Evolutionary conservation across 2,329 filamentous ascomycete species (phyloP).

Genomic region (Botrytis byssoidea): DNA sequence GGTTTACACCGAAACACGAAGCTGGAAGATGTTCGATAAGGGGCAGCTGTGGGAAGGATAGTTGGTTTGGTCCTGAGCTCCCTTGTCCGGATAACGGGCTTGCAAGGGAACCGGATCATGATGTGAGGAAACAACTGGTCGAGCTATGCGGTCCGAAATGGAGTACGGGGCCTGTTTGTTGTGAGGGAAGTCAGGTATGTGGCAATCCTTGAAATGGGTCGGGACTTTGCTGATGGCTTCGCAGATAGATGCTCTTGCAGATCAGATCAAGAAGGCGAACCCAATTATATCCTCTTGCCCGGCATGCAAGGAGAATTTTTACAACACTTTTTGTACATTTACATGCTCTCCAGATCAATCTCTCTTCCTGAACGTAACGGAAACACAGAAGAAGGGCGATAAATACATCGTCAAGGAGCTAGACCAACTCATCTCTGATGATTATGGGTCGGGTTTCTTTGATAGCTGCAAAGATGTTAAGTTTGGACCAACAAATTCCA

Average conservation of each 20-base stretch:
- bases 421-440: slow-evolving; percentile 81
- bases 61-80: slow-evolving; percentile 83
- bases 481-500: slow-evolving; percentile 89
- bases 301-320: slow-evolving; percentile 98
- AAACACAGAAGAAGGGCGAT: slow-evolving; percentile 57
- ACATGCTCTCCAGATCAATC: slow-evolving; percentile 98
- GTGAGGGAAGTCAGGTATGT: slow-evolving; percentile 70
- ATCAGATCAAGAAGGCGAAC: slow-evolving; percentile 82
- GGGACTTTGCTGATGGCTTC: slow-evolving; percentile 9
- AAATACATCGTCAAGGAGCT: slow-evolving; percentile 74
- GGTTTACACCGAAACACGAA: slow-evolving; percentile 64
- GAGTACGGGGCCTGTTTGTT: slow-evolving; percentile 82
- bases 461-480: slow-evolving; percentile 99
- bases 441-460: slow-evolving; percentile 86
- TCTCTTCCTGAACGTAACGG: slow-evolving; percentile 88
- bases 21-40: slow-evolving; percentile 85
- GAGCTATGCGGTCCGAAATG: slow-evolving; percentile 85
- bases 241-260: slow-evolving; percentile 75
- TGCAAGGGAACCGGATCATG: slow-evolving; percentile 70
- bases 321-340: slow-evolving; percentile 96
- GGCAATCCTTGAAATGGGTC: background rate
- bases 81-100: slow-evolving; percentile 90
- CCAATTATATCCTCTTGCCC: slow-evolving; percentile 90
- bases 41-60: slow-evolving; percentile 86
- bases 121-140: slow-evolving; percentile 74